Conservation (phyloP, 2,329 filamentous ascomycete species). For the Fusarium nodosum region DNA sequence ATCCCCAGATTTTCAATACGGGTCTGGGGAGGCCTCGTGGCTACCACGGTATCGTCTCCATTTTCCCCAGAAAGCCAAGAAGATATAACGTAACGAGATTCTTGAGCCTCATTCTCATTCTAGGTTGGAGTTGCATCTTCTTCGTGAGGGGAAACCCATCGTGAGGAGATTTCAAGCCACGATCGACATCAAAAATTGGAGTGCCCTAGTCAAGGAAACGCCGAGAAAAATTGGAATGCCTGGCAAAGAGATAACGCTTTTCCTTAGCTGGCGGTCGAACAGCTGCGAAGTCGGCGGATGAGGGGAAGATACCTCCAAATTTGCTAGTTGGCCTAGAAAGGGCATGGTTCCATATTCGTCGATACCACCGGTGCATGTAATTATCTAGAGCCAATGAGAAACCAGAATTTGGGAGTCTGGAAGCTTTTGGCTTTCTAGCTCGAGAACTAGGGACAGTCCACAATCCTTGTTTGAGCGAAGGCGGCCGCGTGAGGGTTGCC, state of each 20-base stretch:
- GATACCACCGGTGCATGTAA: slow-evolving; percentile 23
- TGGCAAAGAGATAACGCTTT: slow-evolving; percentile 28
- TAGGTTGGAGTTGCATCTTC: neutral
- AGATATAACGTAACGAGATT: slow-evolving; percentile 17
- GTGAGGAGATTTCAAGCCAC: slow-evolving; percentile 35
- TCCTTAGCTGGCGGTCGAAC: slow-evolving; percentile 16
- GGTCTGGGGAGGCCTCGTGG: slow-evolving; percentile 34
- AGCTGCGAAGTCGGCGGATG: slow-evolving; percentile 16
- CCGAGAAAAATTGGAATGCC: slow-evolving; percentile 28
- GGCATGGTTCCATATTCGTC: slow-evolving; percentile 22
- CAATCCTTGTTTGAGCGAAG: slow-evolving; percentile 19
- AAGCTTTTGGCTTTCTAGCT: slow-evolving; percentile 50
- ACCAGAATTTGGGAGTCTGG: slow-evolving; percentile 32
- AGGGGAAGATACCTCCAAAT: slow-evolving; percentile 36
- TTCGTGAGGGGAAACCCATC: slow-evolving; percentile 35
- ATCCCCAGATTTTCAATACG: slow-evolving; percentile 33
- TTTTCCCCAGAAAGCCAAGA: slow-evolving; percentile 45
- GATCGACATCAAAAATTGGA: slow-evolving; percentile 22
- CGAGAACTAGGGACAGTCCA: slow-evolving; percentile 2
- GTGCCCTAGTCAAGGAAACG: slow-evolving; percentile 43
- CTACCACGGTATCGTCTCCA: slow-evolving; percentile 24
- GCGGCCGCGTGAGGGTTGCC: slow-evolving; percentile 10
- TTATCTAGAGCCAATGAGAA: slow-evolving; percentile 33
- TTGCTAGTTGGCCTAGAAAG: slow-evolving; percentile 11
- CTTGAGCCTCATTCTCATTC: slow-evolving; percentile 32